Conservation (phyloP, 2,329 filamentous ascomycete genomes). For the Cladosporium austrohemisphaericum region DNA sequence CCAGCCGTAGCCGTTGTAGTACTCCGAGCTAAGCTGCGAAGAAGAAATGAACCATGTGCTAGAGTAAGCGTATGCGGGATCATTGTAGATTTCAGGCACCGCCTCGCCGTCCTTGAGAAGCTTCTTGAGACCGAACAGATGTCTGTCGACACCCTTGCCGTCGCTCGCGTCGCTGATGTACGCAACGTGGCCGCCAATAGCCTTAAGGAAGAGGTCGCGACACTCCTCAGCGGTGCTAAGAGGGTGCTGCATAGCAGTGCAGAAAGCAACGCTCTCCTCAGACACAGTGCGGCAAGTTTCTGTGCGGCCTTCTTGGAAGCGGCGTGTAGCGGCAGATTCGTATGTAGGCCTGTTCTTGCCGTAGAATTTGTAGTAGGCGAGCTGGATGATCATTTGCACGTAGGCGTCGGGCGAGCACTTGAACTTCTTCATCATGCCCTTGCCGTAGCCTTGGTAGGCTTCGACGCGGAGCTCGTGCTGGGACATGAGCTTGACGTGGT, state of each 20-base stretch:
- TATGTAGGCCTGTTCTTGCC: constrained; percentile 97
- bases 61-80: constrained; percentile 81
- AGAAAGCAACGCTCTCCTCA: constrained; percentile 88
- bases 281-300: constrained; percentile 93
- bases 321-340: constrained; percentile 89
- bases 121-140: constrained; percentile 96
- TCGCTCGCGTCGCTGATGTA: constrained; percentile 89
- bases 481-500: constrained; percentile 78
- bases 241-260: constrained; percentile 75
- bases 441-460: constrained; percentile 95
- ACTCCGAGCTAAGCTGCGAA: constrained; percentile 89
- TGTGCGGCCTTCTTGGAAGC: constrained; percentile 93
- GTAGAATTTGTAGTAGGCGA: constrained; percentile 98
- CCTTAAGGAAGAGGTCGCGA: constrained; percentile 74
- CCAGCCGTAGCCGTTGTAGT: constrained; percentile 99
- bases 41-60: constrained; percentile 85
- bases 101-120: constrained; percentile 76
- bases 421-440: constrained; percentile 99
- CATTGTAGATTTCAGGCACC: constrained; percentile 76
- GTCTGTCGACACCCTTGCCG: constrained; percentile 89
- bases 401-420: constrained; percentile 96
- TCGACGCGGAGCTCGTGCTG: constrained; percentile 90
- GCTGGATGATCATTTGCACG: constrained; percentile 97
- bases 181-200: constrained; percentile 75
- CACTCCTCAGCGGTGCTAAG: constrained; percentile 60